A percentile compares a stretch with the other conserved stretches of the same genome.
Evolutionary conservation across 495 filamentous ascomycete genomes (phyloP).

Genomic region (Platismatia glauca): DNA sequence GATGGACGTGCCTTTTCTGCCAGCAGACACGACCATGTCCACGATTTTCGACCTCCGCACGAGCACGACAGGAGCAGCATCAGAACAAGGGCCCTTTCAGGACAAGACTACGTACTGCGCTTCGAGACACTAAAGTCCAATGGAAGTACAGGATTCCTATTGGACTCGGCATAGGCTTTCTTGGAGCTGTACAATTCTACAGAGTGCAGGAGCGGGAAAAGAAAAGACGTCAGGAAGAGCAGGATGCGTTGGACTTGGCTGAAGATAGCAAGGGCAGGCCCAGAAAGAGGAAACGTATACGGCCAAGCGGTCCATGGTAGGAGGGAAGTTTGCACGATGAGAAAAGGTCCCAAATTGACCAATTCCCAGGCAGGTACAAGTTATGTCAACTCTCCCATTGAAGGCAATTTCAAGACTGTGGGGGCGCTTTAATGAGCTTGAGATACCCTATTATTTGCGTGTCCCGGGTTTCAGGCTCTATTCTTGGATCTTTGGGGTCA

Average conservation of each 20-base stretch:
- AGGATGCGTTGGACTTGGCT: conserved; percentile 34
- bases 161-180: conserved; percentile 75
- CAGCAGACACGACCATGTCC: neutral
- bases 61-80: conserved; percentile 31
- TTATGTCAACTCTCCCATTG: conserved; percentile 91
- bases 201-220: conserved; percentile 54
- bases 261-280: conserved; percentile 36
- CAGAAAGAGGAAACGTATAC: conserved; percentile 59
- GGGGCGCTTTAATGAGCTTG: conserved; percentile 91
- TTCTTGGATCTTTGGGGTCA: conserved; percentile 85
- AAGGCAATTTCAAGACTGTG: conserved; percentile 90
- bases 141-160: conserved; percentile 91
- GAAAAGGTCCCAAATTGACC: conserved; percentile 10
- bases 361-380: conserved; percentile 67
- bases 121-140: conserved; percentile 67
- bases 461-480: conserved; percentile 95
- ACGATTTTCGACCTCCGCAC: conserved; percentile 21
- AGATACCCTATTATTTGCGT: conserved; percentile 82
- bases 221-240: conserved; percentile 37
- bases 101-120: conserved; percentile 51
- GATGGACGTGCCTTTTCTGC: conserved; percentile 16
- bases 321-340: conserved; percentile 10
- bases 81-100: conserved; percentile 51
- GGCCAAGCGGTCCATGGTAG: conserved; percentile 83
- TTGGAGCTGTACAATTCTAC: conserved; percentile 80